phyloP scores from a whole-genome alignment of 306 rosid species.

The Glycine soja region DNA sequence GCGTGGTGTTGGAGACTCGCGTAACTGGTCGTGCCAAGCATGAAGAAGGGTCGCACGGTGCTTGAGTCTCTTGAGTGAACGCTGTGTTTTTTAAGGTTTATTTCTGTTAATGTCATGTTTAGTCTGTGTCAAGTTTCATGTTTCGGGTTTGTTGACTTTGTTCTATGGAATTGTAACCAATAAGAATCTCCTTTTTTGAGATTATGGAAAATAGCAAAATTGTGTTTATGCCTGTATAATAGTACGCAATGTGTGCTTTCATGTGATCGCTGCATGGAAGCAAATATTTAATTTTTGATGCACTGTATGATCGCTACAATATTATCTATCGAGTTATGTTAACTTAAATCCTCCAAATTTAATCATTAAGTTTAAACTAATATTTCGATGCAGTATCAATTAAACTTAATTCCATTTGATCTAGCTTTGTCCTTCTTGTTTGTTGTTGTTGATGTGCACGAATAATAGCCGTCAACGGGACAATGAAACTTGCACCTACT shows the following conservation, averaged over 20 bases:
- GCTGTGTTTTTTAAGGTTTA: not conserved
- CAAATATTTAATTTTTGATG: not conserved
- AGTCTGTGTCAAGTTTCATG: not conserved
- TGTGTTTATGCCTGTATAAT: too few relatives aligned
- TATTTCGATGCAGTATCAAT: not conserved
- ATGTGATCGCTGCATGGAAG: not conserved
- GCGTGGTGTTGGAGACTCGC: not conserved
- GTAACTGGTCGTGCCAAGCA: conserved; percentile 26
- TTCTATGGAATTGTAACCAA: conserved; percentile 32
- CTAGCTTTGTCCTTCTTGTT: too few relatives aligned
- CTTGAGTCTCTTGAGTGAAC: conserved; percentile 3
- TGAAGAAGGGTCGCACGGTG: not conserved
- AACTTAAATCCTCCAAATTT: not conserved
- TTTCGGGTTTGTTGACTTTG: conserved; percentile 6
- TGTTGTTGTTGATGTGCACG: not conserved
- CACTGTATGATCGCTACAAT: not conserved
- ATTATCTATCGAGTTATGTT: not conserved
- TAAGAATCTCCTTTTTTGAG: conserved; percentile 20
- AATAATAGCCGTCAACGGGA: not conserved
- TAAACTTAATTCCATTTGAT: too few relatives aligned
- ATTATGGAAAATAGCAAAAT: not conserved
- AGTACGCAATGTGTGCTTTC: too few relatives aligned
- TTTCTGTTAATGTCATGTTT: not conserved
- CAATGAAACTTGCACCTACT: not conserved
- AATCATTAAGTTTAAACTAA: not conserved